phyloP scores from a whole-genome alignment of 805 yeast species.

The Limtongozyma cylindracea region DNA sequence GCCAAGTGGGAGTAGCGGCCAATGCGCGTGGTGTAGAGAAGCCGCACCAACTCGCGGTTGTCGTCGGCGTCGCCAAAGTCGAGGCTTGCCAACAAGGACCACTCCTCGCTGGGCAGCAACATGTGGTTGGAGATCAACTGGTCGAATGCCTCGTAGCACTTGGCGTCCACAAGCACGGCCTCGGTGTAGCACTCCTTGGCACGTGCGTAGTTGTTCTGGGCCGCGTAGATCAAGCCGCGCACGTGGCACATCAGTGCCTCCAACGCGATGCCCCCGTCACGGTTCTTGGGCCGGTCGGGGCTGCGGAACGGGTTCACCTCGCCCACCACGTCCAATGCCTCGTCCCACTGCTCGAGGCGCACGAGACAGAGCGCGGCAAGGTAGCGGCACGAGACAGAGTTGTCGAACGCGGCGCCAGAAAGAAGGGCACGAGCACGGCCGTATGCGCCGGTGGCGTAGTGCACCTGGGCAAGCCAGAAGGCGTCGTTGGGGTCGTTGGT shows the following conservation, averaged over 20 bases:
- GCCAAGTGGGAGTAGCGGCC: conserved; percentile 43
- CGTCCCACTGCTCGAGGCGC: conserved; percentile 60
- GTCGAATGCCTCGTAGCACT: conserved; percentile 82
- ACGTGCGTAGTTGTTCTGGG: conserved; percentile 58
- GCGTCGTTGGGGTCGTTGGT: conserved; percentile 85
- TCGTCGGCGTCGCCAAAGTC: conserved; percentile 55
- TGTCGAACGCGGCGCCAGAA: conserved; percentile 23
- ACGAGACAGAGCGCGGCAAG: conserved; percentile 53
- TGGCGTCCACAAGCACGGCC: conserved; percentile 69
- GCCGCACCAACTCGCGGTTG: conserved; percentile 56
- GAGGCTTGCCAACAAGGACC: conserved; percentile 44
- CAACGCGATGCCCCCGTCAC: conserved; percentile 67
- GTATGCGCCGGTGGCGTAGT: conserved; percentile 51
- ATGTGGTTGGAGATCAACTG: conserved; percentile 49
- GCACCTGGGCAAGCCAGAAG: conserved; percentile 87
- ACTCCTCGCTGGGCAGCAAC: conserved; percentile 66
- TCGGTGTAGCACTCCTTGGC: conserved; percentile 78
- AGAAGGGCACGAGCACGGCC: conserved; percentile 56
- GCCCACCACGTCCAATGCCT: conserved; percentile 68
- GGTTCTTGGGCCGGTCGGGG: conserved; percentile 8
- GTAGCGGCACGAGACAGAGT: conserved; percentile 55
- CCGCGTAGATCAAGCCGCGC: conserved; percentile 62
- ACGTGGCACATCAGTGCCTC: conserved; percentile 74
- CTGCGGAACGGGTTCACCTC: conserved; percentile 47
- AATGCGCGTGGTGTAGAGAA: conserved; percentile 51